These are phyloP conservation scores for Pythium grandisporangium DNA, from an alignment of 352 stramenopile genomes.

Conservation along the genomic window DNA sequence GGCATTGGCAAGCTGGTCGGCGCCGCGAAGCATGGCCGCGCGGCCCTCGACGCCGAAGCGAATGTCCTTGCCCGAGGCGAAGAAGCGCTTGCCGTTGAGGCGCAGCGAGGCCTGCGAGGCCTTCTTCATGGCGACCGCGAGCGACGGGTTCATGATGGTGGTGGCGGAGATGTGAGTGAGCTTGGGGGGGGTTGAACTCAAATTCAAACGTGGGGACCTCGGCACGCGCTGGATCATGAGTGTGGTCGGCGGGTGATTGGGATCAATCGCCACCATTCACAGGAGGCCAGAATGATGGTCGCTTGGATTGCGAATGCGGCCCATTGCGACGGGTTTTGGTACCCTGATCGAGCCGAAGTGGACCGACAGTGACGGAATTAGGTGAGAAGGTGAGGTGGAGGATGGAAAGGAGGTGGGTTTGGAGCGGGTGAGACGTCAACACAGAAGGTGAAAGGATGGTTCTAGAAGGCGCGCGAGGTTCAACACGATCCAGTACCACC, in stretches of 20 bases:
- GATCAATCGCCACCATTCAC: background rate
- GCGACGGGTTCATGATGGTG: conserved; percentile 59
- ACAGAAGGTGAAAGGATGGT: too few relatives aligned
- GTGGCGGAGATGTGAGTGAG: background rate
- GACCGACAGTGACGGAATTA: background rate
- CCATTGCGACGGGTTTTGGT: background rate
- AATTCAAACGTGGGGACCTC: conserved; percentile 14
- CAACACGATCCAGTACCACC: too few relatives aligned
- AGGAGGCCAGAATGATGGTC: background rate
- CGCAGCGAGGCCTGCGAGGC: conserved; percentile 21
- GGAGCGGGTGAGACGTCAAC: too few relatives aligned
- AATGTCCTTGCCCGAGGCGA: conserved; percentile 96
- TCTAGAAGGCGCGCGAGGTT: too few relatives aligned
- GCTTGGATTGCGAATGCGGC: background rate
- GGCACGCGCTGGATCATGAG: background rate
- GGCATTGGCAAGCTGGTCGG: conserved; percentile 98
- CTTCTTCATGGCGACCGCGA: conserved; percentile 60
- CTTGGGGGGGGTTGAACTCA: conserved; percentile 14
- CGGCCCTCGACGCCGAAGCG: conserved; percentile 98
- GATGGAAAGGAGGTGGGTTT: too few relatives aligned
- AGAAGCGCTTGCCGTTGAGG: conserved; percentile 47
- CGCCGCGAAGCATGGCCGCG: conserved; percentile 97
- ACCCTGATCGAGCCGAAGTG: background rate
- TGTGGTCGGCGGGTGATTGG: too few relatives aligned
- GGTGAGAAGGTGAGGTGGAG: background rate